Percentiles rank a stretch among this genome's conserved stretches.
These are phyloP conservation scores for Magnaporthales sp. DNA, from an alignment of 2,329 filamentous ascomycete genomes.

Conservation along the genomic window DNA sequence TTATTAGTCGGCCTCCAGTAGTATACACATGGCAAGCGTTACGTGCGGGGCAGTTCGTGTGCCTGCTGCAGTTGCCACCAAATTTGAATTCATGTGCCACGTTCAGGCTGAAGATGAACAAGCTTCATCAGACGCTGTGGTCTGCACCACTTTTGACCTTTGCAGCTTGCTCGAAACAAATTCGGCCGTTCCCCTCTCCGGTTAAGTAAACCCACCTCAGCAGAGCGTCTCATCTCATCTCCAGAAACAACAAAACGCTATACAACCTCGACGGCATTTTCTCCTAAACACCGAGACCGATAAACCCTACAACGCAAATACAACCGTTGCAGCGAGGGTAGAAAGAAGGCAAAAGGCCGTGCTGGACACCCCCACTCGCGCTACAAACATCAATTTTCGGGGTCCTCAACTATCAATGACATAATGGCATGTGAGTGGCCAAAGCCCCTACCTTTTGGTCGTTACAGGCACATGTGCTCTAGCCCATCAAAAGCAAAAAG, in stretches of 20 bases:
- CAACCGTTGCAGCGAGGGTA: neutral
- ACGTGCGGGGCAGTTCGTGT: neutral
- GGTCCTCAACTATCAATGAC: neutral
- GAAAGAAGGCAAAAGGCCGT: neutral
- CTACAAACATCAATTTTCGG: neutral
- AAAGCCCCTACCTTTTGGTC: neutral
- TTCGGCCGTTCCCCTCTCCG: neutral
- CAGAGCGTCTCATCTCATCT: neutral
- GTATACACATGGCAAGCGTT: neutral
- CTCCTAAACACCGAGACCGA: neutral
- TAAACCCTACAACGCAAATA: neutral
- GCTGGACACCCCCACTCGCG: neutral
- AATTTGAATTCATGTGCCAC: neutral
- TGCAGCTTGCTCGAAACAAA: neutral
- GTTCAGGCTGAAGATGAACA: neutral
- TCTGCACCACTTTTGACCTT: neutral
- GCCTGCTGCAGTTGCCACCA: neutral
- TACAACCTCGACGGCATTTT: neutral
- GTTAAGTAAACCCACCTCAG: neutral
- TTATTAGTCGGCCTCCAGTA: no score
- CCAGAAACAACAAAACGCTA: neutral
- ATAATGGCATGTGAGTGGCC: neutral
- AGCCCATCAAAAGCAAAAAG: neutral
- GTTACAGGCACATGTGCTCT: neutral
- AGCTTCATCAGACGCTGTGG: neutral